A percentile compares a stretch with the other conserved stretches of the same genome.
Evolutionary conservation across 78 protist genomes (phyloP).

Genomic region (slime mould (Dictyostelium discoideum)): DNA sequence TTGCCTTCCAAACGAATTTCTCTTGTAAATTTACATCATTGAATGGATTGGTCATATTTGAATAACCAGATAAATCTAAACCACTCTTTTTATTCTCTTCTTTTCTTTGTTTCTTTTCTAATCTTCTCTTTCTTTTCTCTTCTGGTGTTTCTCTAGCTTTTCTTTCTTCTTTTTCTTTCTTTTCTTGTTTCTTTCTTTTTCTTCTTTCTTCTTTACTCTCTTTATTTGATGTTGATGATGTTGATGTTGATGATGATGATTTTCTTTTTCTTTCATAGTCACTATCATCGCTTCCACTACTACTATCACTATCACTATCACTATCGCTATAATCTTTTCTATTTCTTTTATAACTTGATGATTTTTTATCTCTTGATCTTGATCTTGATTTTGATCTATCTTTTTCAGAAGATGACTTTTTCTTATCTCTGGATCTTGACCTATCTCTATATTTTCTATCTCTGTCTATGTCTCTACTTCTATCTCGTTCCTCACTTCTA

Average conservation of each 20-base stretch:
- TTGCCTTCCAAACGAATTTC: slow-evolving; percentile 93
- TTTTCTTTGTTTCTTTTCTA: slow-evolving; percentile 69
- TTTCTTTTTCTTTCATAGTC: slow-evolving; percentile 26
- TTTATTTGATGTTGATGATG: slow-evolving; percentile 1
- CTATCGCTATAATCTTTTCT: slow-evolving; percentile 14
- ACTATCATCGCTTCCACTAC: not conserved
- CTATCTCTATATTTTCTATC: not conserved
- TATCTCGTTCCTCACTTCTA: slow-evolving; percentile 24
- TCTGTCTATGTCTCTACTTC: slow-evolving; percentile 15
- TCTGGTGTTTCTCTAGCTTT: slow-evolving; percentile 81
- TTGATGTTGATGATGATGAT: slow-evolving; percentile 3
- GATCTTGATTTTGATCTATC: not conserved
- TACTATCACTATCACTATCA: not conserved
- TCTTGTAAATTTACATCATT: slow-evolving; percentile 87
- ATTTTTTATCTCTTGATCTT: slow-evolving; percentile 33
- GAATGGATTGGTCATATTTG: slow-evolving; percentile 89
- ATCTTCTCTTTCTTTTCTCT: slow-evolving; percentile 63
- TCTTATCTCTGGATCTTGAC: not conserved
- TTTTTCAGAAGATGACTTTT: not conserved
- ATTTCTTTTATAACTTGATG: not conserved
- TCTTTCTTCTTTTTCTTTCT: slow-evolving; percentile 14
- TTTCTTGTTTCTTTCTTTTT: slow-evolving; percentile 28
- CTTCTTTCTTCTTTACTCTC: slow-evolving; percentile 37
- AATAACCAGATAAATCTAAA: slow-evolving; percentile 83
- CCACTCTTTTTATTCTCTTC: slow-evolving; percentile 48